Evolutionary conservation across 78 protist species (phyloP).

Genomic region (Tieghemostelium lacteum): DNA sequence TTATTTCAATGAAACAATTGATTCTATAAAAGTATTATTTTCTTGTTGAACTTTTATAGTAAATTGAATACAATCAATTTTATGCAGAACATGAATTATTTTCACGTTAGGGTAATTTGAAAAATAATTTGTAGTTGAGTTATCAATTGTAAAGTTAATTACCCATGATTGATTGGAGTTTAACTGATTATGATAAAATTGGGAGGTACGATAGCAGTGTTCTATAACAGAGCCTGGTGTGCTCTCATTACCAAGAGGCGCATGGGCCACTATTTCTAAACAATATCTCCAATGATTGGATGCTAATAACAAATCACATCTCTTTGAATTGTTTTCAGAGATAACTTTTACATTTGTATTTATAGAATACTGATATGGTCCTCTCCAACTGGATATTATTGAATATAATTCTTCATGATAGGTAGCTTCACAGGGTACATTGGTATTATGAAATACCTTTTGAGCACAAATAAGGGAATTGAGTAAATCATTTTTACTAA

Average conservation of each 20-base stretch:
- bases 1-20: too few species aligned
- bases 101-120: neutral
- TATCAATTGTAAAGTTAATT: neutral
- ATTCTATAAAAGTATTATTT: too few species aligned
- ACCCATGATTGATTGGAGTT: neutral
- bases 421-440: neutral
- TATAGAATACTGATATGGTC: neutral
- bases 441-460: neutral
- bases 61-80: too few species aligned
- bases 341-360: neutral
- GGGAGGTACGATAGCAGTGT: neutral
- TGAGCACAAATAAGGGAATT: neutral
- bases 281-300: neutral
- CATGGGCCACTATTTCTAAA: neutral
- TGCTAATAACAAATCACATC: neutral
- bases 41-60: neutral
- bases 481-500: too few species aligned
- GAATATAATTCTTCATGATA: neutral
- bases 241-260: too few species aligned
- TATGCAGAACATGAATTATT: neutral
- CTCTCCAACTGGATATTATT: neutral
- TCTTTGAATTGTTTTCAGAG: neutral
- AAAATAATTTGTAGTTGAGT: neutral
- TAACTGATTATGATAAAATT: neutral
- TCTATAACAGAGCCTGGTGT: neutral